A percentile compares a stretch with the other conserved stretches of the same genome.
Conservation (phyloP, 108 stramenopile species). For the Fistulifera pelliculosa region DNA sequence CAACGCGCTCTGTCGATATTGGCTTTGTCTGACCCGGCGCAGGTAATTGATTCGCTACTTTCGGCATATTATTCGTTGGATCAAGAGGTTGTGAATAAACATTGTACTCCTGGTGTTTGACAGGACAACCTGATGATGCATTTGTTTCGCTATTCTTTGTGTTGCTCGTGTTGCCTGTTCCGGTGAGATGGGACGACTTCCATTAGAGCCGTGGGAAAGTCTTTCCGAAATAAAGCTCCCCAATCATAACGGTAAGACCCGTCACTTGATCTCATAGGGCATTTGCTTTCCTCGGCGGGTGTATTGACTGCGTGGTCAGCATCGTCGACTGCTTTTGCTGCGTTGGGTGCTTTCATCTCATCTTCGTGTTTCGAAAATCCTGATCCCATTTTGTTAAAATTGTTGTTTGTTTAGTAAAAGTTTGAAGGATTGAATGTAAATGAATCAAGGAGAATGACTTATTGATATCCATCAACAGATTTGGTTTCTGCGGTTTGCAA, state of each 20-base stretch:
- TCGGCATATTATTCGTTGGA: slow-evolving; percentile 96
- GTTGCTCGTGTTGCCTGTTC: neutral
- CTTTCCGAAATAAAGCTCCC: slow-evolving; percentile 17
- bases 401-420: neutral
- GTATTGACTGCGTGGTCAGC: neutral
- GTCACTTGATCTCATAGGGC: slow-evolving; percentile 33
- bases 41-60: slow-evolving; percentile 64
- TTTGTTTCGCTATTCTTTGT: neutral
- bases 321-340: neutral
- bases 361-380: slow-evolving; percentile 9
- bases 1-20: slow-evolving; percentile 81
- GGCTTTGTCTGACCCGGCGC: slow-evolving; percentile 37
- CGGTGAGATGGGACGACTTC: slow-evolving; percentile 17
- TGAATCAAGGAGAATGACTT: too few relatives aligned
- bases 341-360: neutral
- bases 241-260: slow-evolving; percentile 36
- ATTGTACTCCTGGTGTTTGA: slow-evolving; percentile 75
- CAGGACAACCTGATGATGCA: slow-evolving; percentile 28
- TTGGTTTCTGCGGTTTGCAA: too few relatives aligned
- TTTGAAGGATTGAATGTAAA: too few relatives aligned
- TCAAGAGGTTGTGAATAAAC: slow-evolving; percentile 97
- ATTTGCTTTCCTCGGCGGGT: slow-evolving; percentile 10
- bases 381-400: slow-evolving; percentile 2
- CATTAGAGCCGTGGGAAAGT: slow-evolving; percentile 24
- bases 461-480: too few relatives aligned